Percentiles rank a stretch among this genome's conserved stretches.
phyloP scores from a whole-genome alignment of 768 basidiomycete species.

The Mycena polygramma region DNA sequence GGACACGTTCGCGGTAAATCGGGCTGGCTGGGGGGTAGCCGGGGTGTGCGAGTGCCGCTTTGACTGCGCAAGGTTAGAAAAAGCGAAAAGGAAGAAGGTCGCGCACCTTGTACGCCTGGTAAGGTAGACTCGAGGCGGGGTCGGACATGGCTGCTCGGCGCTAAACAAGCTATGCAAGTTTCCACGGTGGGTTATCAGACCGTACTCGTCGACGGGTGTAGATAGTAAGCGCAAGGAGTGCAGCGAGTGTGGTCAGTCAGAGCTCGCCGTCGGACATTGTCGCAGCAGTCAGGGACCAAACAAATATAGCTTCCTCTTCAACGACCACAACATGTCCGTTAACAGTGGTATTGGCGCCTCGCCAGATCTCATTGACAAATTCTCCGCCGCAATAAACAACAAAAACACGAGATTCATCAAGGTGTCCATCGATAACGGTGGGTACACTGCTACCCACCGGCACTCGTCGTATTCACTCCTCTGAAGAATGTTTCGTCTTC shows the following conservation, averaged over 20 bases:
- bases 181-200: slow-evolving; percentile 4
- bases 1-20: slow-evolving; percentile 44
- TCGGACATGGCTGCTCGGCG: slow-evolving; percentile 43
- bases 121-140: slow-evolving; percentile 51
- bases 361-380: slow-evolving; percentile 65
- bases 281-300: slow-evolving; percentile 1
- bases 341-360: slow-evolving; percentile 79
- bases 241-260: too few species aligned
- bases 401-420: slow-evolving; percentile 78
- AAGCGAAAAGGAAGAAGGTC: slow-evolving; percentile 26
- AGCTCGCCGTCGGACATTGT: too few species aligned
- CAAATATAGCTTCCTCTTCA: slow-evolving; percentile 3
- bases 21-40: slow-evolving; percentile 44
- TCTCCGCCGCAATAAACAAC: slow-evolving; percentile 69
- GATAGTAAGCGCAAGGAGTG: neutral
- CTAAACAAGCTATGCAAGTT: slow-evolving; percentile 15
- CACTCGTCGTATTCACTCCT: slow-evolving; percentile 31
- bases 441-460: slow-evolving; percentile 40
- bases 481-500: slow-evolving; percentile 77
- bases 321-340: slow-evolving; percentile 69
- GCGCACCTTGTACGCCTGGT: slow-evolving; percentile 66
- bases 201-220: neutral
- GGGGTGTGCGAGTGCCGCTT: slow-evolving; percentile 60
- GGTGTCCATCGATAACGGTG: slow-evolving; percentile 82
- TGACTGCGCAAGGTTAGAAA: slow-evolving; percentile 48